Conservation (phyloP, 129 eudicot genomes). For the Lonicera japonica region DNA sequence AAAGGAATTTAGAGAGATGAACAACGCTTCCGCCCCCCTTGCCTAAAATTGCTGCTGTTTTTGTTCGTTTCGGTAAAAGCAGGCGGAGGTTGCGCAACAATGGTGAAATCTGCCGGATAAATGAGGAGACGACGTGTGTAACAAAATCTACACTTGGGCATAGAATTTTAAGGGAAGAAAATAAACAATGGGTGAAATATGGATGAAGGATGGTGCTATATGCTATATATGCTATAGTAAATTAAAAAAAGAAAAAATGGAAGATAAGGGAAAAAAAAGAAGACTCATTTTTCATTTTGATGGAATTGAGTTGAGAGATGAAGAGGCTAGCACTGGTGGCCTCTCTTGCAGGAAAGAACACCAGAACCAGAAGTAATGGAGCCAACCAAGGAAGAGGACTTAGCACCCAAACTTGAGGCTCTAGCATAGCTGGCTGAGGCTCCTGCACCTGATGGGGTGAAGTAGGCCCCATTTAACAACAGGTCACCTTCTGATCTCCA, state of each 20-base stretch:
- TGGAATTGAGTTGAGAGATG: neutral
- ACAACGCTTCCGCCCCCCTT: conserved; percentile 45
- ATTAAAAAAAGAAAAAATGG: neutral
- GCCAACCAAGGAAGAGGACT: conserved; percentile 70
- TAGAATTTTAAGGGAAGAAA: neutral
- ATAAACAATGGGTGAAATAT: neutral
- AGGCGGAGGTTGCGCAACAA: conserved; percentile 55
- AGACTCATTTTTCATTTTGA: neutral
- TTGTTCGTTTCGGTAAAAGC: conserved; percentile 17
- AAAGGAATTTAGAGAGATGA: conserved; percentile 9
- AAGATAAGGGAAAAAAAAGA: neutral
- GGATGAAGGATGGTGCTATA: neutral
- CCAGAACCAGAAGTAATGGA: conserved; percentile 68
- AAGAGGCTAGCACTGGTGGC: conserved; percentile 52
- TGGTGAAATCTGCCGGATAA: neutral
- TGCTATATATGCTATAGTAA: neutral
- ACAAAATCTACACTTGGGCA: conserved; percentile 20
- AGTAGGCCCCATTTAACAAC: conserved; percentile 76
- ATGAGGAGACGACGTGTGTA: conserved; percentile 21
- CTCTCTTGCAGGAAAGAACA: conserved; percentile 56
- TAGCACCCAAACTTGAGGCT: conserved; percentile 84
- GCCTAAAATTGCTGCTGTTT: conserved; percentile 11
- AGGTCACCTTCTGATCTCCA: conserved; percentile 92
- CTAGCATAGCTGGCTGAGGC: conserved; percentile 72
- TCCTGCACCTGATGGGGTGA: conserved; percentile 74